A percentile compares a stretch with the other conserved stretches of the same genome.
phyloP scores from a whole-genome alignment of 2,329 filamentous ascomycete species.

The Harringtonia aguacate region DNA sequence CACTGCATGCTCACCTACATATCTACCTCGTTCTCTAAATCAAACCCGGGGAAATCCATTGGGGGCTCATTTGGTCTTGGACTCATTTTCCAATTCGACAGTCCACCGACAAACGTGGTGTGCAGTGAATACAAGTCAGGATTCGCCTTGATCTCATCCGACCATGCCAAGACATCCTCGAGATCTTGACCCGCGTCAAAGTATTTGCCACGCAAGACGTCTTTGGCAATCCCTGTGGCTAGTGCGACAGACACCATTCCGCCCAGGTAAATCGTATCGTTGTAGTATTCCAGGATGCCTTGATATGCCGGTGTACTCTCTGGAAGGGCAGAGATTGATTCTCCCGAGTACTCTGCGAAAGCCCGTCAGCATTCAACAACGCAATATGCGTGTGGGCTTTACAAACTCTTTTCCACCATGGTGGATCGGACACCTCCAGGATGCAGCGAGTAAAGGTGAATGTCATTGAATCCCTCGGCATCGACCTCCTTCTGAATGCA shows the following conservation, averaged over 20 bases:
- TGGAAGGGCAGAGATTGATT: conserved; percentile 13
- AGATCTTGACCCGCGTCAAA: conserved; percentile 20
- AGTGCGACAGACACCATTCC: conserved; percentile 21
- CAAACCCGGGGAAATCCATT: conserved; percentile 11
- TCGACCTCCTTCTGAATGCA: conserved; percentile 20
- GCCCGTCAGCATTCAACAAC: conserved; percentile 1
- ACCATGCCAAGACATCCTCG: conserved; percentile 17
- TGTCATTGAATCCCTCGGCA: conserved; percentile 15
- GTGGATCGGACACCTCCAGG: conserved; percentile 19
- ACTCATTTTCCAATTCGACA: conserved; percentile 6
- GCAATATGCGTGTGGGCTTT: background rate
- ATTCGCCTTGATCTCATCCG: conserved; percentile 12
- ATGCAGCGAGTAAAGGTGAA: conserved; percentile 20
- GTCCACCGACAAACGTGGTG: conserved; percentile 15
- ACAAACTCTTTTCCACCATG: conserved; percentile 18
- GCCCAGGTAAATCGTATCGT: conserved; percentile 21
- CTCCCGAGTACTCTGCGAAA: conserved; percentile 13
- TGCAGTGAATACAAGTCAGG: conserved; percentile 16
- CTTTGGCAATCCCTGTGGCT: conserved; percentile 17
- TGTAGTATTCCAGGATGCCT: conserved; percentile 16
- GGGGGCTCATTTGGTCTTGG: conserved; percentile 7
- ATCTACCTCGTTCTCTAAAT: too few species aligned
- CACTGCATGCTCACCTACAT: too few species aligned
- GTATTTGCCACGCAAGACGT: conserved; percentile 16
- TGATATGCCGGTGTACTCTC: conserved; percentile 9